These are phyloP conservation scores for Neonectria punicea DNA, from an alignment of 2,329 filamentous ascomycete species.

Conservation along the genomic window DNA sequence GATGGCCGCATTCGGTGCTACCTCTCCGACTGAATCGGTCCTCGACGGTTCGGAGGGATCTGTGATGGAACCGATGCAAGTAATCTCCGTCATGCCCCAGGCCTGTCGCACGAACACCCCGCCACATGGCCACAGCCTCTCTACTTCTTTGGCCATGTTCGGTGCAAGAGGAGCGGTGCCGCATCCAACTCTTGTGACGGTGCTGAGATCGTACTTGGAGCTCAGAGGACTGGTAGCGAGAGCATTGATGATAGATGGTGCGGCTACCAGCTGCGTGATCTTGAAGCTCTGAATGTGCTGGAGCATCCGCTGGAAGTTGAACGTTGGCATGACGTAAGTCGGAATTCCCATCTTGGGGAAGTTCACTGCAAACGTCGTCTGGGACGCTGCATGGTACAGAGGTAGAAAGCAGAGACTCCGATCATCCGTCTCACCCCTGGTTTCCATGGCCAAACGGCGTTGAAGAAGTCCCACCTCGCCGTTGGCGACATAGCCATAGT, in stretches of 20 bases:
- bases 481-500: conserved; percentile 79
- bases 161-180: conserved; percentile 76
- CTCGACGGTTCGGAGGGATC: conserved; percentile 66
- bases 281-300: conserved; percentile 72
- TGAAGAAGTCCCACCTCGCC: conserved; percentile 63
- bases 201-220: conserved; percentile 75
- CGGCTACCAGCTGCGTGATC: conserved; percentile 72
- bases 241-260: conserved; percentile 79
- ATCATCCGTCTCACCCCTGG: conserved; percentile 41
- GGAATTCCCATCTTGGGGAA: conserved; percentile 65
- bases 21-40: conserved; percentile 33
- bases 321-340: conserved; percentile 81
- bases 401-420: conserved; percentile 74
- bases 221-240: conserved; percentile 76
- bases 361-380: conserved; percentile 74
- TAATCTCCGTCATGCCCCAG: conserved; percentile 89
- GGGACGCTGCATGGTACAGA: conserved; percentile 78
- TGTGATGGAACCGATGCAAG: conserved; percentile 75
- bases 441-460: conserved; percentile 40
- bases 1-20: conserved; percentile 59
- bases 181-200: conserved; percentile 65
- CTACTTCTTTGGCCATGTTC: conserved; percentile 56
- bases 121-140: conserved; percentile 61
- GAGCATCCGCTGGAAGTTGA: conserved; percentile 79
- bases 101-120: conserved; percentile 66